Conservation (phyloP, 2,329 filamentous ascomycete genomes). For the Cladosporium cucumerinum region DNA sequence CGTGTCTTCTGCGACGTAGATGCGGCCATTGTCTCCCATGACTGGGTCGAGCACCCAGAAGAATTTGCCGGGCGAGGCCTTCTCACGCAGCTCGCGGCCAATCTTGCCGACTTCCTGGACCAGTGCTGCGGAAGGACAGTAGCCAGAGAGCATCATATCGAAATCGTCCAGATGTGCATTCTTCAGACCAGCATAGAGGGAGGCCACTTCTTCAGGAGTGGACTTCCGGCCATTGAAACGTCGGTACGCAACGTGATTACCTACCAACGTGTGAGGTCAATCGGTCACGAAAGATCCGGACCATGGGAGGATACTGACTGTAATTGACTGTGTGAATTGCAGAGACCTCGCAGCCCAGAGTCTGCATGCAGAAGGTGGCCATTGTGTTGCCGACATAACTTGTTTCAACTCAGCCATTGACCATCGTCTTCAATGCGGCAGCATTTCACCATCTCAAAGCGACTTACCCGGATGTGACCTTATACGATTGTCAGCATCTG, state of each 20-base stretch:
- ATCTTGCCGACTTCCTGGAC: slow-evolving; percentile 83
- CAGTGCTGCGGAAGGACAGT: slow-evolving; percentile 81
- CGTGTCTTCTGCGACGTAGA: slow-evolving; percentile 90
- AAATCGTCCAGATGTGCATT: slow-evolving; percentile 84
- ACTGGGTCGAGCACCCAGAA: slow-evolving; percentile 98
- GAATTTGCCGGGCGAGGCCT: slow-evolving; percentile 69
- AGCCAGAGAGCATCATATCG: slow-evolving; percentile 92
- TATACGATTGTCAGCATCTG: slow-evolving; percentile 17
- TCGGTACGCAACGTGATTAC: slow-evolving; percentile 91
- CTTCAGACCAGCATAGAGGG: slow-evolving; percentile 79
- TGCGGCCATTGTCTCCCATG: slow-evolving; percentile 90
- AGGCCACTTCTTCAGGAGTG: slow-evolving; percentile 75
- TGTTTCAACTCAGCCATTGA: slow-evolving; percentile 23
- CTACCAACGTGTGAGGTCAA: slow-evolving; percentile 45
- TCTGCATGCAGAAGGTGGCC: slow-evolving; percentile 90
- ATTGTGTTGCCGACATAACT: slow-evolving; percentile 99
- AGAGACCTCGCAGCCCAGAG: slow-evolving; percentile 87
- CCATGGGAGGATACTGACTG: slow-evolving; percentile 52
- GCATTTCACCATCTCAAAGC: not conserved
- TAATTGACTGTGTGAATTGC: slow-evolving; percentile 97
- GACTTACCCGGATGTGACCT: slow-evolving; percentile 73
- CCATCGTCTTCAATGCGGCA: not conserved
- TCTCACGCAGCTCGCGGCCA: slow-evolving; percentile 71
- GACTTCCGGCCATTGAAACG: slow-evolving; percentile 83
- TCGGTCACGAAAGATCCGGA: not conserved